Evolutionary conservation across 2,329 filamentous ascomycete species (phyloP).

Genomic region (Dactylellina drechsleri): DNA sequence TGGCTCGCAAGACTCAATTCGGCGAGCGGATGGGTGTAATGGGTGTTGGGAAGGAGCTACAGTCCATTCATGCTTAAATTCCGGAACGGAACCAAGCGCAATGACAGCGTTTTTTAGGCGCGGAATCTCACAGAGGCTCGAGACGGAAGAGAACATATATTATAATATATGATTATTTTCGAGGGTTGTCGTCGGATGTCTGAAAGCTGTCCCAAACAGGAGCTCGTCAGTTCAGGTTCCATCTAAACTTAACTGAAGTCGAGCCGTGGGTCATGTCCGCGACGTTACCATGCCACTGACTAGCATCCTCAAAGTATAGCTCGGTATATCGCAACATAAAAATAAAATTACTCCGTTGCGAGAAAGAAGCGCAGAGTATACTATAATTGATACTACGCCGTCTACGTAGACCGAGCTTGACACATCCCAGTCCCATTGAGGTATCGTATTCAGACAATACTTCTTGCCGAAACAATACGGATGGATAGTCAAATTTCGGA

Average conservation of each 20-base stretch:
- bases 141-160: conserved; percentile 17
- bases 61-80: neutral
- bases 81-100: conserved; percentile 3
- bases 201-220: conserved; percentile 22
- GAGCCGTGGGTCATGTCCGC: conserved; percentile 26
- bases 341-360: too few species aligned
- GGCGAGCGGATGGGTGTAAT: too few species aligned
- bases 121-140: conserved; percentile 14
- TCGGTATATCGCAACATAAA: neutral
- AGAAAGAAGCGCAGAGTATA: too few species aligned
- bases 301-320: neutral
- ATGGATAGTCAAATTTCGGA: too few species aligned
- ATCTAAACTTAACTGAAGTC: conserved; percentile 14
- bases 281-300: neutral
- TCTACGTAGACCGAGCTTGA: too few species aligned
- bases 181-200: conserved; percentile 41
- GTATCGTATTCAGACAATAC: too few species aligned
- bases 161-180: conserved; percentile 13
- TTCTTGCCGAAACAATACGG: too few species aligned
- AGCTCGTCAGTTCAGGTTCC: conserved; percentile 23
- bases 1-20: conserved; percentile 10
- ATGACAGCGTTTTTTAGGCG: conserved; percentile 14
- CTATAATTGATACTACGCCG: too few species aligned
- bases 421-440: too few species aligned
- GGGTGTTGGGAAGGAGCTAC: conserved; percentile 52